phyloP scores from a whole-genome alignment of 2,329 filamentous ascomycete species.

The Calonectria fujianensis region DNA sequence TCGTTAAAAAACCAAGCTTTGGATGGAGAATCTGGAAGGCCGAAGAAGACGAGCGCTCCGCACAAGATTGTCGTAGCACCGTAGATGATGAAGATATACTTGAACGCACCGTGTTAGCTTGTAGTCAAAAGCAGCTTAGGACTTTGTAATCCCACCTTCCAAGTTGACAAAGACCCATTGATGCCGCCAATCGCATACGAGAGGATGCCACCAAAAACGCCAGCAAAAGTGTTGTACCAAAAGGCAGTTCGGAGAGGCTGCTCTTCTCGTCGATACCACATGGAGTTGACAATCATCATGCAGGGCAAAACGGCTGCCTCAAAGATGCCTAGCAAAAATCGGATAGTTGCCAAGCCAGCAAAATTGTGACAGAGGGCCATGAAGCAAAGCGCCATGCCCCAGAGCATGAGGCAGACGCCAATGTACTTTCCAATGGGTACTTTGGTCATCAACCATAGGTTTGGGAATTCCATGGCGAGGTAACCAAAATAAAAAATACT shows the following conservation, averaged over 20 bases:
- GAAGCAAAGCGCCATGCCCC: constrained; percentile 63
- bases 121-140: rapidly evolving
- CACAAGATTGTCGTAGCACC: constrained; percentile 45
- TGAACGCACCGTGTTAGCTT: not conserved
- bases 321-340: constrained; percentile 66
- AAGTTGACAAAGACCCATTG: constrained; percentile 49
- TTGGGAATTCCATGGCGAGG: constrained; percentile 63
- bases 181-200: constrained; percentile 57
- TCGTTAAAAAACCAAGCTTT: constrained; percentile 51
- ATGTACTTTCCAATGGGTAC: constrained; percentile 59
- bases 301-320: constrained; percentile 68
- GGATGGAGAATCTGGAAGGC: constrained; percentile 47
- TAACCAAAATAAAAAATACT: constrained; percentile 70
- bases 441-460: constrained; percentile 57
- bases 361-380: constrained; percentile 64
- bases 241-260: constrained; percentile 57
- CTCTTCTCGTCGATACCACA: constrained; percentile 59
- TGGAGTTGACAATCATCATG: constrained; percentile 67
- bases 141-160: constrained; percentile 37
- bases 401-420: constrained; percentile 54
- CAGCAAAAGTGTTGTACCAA: constrained; percentile 58
- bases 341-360: constrained; percentile 63
- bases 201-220: constrained; percentile 58
- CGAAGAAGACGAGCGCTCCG: constrained; percentile 42
- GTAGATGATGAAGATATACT: constrained; percentile 49